Base-by-base conservation (phyloP, 805 yeast genomes). In the Isabelozyma heimii region DNA sequence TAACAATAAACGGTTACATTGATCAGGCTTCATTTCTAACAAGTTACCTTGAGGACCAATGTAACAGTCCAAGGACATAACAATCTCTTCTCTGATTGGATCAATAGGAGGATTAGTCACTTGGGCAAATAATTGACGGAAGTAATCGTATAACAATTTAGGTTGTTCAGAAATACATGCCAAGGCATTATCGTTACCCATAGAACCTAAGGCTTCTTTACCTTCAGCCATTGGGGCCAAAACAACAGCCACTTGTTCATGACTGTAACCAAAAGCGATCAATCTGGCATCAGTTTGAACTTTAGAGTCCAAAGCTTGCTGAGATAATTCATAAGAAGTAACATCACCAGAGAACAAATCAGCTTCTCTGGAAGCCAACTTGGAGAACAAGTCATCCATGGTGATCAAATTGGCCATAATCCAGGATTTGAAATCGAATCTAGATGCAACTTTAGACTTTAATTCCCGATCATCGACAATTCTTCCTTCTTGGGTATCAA, bases 71-170 rank as follows among this genome's bases (percentile, higher is more conserved):
- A 94, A 79, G 10, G 97, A 89, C 99, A 92, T 92, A 63, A 94
- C 98, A 58, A 92, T 89, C 51, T 86, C 85, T 74, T 92, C 99
- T 69, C 98, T 85, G 60, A 92, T 94, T 46, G 99, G 98, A 68
- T 92, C 99, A 65, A 92, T 94, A 45, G 99, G 98, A 49, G 99
- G 99, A 73, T 92, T 92, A 30, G 99, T 92, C 48, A 92, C 99
- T 73, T 92, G 99, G 16, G 99, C 99, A 73, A 92, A 92, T 63
- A 92, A 79, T 69, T 92, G 96, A 62, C 96, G 84, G 79, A 92
- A 94, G 73, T 92, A 92, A 63, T 94, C 99, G 68, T 88, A 92
- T 54, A 90, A 75, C 53, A 94, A 73, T 57, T 85, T 86, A 40
- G 99, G 98, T 70, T 91, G 96, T 65, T 89, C 92, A 37, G 96